These are phyloP conservation scores for Mucor circinelloides DNA, from an alignment of 371 early-diverging fungal genomes.

Conservation along the genomic window DNA sequence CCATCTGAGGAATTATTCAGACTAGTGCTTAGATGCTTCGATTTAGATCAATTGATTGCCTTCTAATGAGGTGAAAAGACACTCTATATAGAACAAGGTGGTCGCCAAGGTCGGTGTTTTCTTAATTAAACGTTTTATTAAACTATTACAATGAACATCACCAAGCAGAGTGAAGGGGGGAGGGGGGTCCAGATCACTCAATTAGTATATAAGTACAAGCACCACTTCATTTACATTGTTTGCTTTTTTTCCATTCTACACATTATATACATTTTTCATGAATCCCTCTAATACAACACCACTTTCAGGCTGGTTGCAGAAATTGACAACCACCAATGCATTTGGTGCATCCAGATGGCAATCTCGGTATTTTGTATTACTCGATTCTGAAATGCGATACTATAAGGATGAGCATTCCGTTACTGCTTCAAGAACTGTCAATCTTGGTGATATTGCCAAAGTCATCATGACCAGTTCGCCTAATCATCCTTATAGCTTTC, in stretches of 20 bases:
- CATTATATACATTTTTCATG: not conserved
- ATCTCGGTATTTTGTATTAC: slow-evolving; percentile 39
- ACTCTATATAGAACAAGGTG: not conserved
- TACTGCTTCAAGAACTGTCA: slow-evolving; percentile 26
- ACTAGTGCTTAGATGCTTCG: not conserved
- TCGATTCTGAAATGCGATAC: slow-evolving; percentile 43
- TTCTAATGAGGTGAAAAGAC: not conserved
- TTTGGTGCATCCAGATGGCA: slow-evolving; percentile 39
- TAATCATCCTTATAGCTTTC: slow-evolving; percentile 27
- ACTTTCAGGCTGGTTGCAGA: slow-evolving; percentile 28
- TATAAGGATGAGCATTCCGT: slow-evolving; percentile 41
- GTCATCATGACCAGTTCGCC: slow-evolving; percentile 4
- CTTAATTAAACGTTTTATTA: not conserved
- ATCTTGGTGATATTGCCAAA: slow-evolving; percentile 23
- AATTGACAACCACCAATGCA: slow-evolving; percentile 22
- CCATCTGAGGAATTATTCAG: not conserved
- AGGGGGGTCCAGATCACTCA: slow-evolving; percentile 1
- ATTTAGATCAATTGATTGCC: not conserved
- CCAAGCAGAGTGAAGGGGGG: too few relatives aligned
- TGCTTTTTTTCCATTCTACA: not conserved
- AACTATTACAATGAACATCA: not conserved
- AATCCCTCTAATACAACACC: slow-evolving; percentile 1
- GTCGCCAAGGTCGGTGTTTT: slow-evolving; percentile 7
- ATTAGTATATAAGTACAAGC: not conserved
- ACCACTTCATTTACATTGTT: not conserved